Evolutionary conservation across 108 stramenopile genomes (phyloP), one percentile per base, ranked within the genome.

Genomic region (Cyclotella distinguenda): DNA sequence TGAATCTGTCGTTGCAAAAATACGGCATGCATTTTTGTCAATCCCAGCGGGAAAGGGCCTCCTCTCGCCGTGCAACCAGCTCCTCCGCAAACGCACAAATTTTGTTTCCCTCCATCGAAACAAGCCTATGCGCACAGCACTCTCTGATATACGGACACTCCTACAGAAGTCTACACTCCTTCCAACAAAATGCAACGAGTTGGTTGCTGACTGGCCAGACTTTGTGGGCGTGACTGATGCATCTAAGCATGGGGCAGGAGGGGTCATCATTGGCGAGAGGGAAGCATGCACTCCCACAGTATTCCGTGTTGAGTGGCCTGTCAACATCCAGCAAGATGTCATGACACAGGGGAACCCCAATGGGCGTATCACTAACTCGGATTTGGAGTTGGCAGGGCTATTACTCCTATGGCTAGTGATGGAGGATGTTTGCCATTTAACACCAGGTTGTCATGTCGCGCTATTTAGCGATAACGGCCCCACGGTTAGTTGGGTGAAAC

Each of bases 11-110:
- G 0, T 54, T 6, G 21, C 38, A 4, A 70, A 61, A 27, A 31
- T 70, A 0, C 39, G 38, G 1, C 68, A 69, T 22, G 68, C 68
- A 0, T 69, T 69, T 32, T 13, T 12, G 0, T 11, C 49, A 8
- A 23, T 61, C 42, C 69, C 60, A 0, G 50, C 32, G 0, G 69
- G 69, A 1, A 25, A 26, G 7, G 60, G 69, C 3, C 0, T 61
- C 0, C 26, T 70, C 0, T 53, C 60, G 0, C 60, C 15, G 0
- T 61, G 33, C 32, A 51, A 70, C 19, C 8, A 10, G 1, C 9
- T 70, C 0, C 34, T 70, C 3, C 8, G 50, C 0, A 1, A 0
- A 8, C 25, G 44, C 1, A 49, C 59, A 27, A 0, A 0, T 2
- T 30, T 27, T 4, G 15, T 70, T 1, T 60, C 32, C 48, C 40